A percentile compares a stretch with the other conserved stretches of the same genome.
Conservation (phyloP, 2,329 filamentous ascomycete genomes). For the Sporothrix euskadiensis region DNA sequence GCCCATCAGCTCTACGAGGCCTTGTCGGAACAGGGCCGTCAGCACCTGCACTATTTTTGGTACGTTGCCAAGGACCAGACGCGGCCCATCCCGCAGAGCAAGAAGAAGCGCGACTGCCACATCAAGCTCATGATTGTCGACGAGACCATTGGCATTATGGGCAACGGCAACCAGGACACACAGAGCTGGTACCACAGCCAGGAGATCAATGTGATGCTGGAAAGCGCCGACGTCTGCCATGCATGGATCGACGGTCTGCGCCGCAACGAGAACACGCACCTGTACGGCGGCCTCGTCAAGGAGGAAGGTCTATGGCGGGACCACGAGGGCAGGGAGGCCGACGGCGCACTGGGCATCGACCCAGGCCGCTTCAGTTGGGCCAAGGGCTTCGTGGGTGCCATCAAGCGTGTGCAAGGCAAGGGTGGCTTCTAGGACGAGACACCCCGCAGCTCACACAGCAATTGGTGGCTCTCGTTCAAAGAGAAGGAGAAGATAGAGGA, state of each 20-base stretch:
- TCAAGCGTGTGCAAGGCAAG: conserved; percentile 58
- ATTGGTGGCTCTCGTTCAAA: neutral
- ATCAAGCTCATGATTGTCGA: conserved; percentile 78
- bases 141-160: conserved; percentile 66
- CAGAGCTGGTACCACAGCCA: conserved; percentile 78
- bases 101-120: conserved; percentile 69
- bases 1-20: conserved; percentile 59
- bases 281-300: conserved; percentile 55
- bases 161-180: conserved; percentile 78
- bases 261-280: conserved; percentile 63
- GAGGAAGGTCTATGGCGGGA: conserved; percentile 66
- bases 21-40: conserved; percentile 51
- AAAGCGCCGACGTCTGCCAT: conserved; percentile 60
- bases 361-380: conserved; percentile 59
- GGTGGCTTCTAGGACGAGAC: conserved; percentile 50
- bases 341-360: conserved; percentile 54
- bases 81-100: conserved; percentile 63
- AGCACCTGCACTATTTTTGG: conserved; percentile 62
- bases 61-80: conserved; percentile 75
- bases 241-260: conserved; percentile 58
- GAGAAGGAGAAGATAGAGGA: neutral
- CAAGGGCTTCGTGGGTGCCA: conserved; percentile 57
- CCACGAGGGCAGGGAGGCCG: conserved; percentile 48
- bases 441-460: neutral
- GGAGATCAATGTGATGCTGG: conserved; percentile 75